Evolutionary conservation across 1,284 basidiomycete genomes (phyloP).

Genomic region (Pseudozyma sp.): DNA sequence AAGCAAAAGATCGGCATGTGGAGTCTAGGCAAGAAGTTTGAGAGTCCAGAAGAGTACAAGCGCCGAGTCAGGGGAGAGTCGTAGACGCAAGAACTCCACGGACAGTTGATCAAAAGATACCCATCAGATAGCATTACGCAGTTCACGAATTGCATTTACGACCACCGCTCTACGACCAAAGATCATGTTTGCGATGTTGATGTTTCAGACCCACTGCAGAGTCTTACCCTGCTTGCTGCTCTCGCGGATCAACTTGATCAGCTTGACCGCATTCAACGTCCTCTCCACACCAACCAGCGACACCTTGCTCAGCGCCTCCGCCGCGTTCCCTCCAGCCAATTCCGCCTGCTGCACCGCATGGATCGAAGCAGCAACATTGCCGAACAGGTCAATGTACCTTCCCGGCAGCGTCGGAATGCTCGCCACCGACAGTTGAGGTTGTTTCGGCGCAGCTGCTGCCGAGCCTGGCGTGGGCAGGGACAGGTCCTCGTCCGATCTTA

Average conservation of each 20-base stretch:
- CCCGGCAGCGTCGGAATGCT: conserved; percentile 65
- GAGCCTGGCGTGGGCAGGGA: conserved; percentile 22
- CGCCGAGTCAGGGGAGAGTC: conserved; percentile 33
- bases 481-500: conserved; percentile 26
- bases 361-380: conserved; percentile 60
- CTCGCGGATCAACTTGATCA: conserved; percentile 55
- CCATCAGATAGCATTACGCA: neutral
- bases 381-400: conserved; percentile 61
- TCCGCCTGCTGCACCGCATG: conserved; percentile 42
- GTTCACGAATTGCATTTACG: neutral
- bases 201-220: conserved; percentile 36
- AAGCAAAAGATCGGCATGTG: conserved; percentile 54
- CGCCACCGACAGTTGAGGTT: conserved; percentile 52
- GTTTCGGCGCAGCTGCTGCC: conserved; percentile 33
- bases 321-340: conserved; percentile 20
- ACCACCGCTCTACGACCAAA: neutral
- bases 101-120: neutral
- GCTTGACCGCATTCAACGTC: conserved; percentile 52
- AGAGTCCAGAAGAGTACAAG: conserved; percentile 62
- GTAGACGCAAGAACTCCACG: neutral
- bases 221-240: conserved; percentile 55
- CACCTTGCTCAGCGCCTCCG: conserved; percentile 29
- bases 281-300: conserved; percentile 48
- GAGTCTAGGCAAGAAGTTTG: conserved; percentile 57
- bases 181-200: too few relatives aligned